These are phyloP conservation scores for Talaromyces atroroseus DNA, from an alignment of 2,329 filamentous ascomycete species.

Conservation along the genomic window DNA sequence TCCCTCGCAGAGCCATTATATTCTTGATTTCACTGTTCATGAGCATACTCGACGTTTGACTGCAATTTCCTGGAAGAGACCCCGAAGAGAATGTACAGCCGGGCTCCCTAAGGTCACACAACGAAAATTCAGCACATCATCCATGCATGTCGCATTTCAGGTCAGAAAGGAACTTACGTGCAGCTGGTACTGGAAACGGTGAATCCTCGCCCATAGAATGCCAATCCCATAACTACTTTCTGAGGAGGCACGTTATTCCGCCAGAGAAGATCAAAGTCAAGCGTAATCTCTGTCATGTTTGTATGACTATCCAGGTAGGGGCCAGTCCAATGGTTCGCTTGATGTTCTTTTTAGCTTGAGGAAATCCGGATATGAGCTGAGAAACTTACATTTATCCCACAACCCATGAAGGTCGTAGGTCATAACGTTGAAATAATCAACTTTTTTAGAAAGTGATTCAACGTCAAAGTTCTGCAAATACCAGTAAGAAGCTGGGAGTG, in stretches of 20 bases:
- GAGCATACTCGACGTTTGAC: conserved; percentile 16
- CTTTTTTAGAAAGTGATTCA: not conserved
- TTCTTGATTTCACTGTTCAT: conserved; percentile 19
- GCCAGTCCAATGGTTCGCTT: not conserved
- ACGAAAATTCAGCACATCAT: too few relatives aligned
- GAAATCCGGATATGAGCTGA: not conserved
- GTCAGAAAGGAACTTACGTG: not conserved
- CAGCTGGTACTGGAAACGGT: conserved; percentile 21
- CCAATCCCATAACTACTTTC: conserved; percentile 21
- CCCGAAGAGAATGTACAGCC: conserved; percentile 15
- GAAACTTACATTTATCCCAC: not conserved
- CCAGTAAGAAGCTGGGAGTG: conserved; percentile 13
- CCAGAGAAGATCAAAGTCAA: conserved; percentile 24
- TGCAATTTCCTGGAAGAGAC: conserved; percentile 17
- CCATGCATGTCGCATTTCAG: too few relatives aligned
- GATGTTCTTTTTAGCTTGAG: not conserved
- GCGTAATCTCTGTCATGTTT: conserved; percentile 29
- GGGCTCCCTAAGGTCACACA: conserved; percentile 5
- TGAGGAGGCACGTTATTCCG: conserved; percentile 19
- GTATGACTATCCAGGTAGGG: conserved; percentile 19
- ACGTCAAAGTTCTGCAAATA: conserved; percentile 25
- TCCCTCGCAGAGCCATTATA: conserved; percentile 6
- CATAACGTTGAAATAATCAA: conserved; percentile 11
- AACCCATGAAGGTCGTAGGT: conserved; percentile 22
- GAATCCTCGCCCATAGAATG: conserved; percentile 24